These are phyloP conservation scores for Ustilago curta DNA, from an alignment of 1,284 basidiomycete species.

Conservation along the genomic window DNA sequence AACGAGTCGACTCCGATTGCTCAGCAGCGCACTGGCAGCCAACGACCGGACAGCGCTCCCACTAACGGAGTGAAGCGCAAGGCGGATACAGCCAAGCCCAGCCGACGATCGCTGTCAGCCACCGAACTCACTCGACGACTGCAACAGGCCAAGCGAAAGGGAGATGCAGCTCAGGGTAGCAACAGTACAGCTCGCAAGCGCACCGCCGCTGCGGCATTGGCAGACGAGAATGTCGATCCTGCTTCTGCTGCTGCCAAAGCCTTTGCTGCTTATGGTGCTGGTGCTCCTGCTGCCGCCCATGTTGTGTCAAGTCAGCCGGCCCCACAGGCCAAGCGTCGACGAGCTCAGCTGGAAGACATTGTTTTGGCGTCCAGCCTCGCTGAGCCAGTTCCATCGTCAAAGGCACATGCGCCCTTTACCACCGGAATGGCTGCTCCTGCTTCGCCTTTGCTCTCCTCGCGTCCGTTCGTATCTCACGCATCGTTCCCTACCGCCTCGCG, in stretches of 20 bases:
- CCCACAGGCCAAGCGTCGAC: slow-evolving; percentile 24
- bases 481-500: slow-evolving; percentile 33
- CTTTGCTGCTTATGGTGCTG: slow-evolving; percentile 2
- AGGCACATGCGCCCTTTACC: background rate
- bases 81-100: background rate
- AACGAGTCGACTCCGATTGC: slow-evolving; percentile 30
- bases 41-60: slow-evolving; percentile 8
- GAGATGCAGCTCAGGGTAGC: slow-evolving; percentile 17
- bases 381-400: slow-evolving; percentile 9
- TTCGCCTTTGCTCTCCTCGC: slow-evolving; percentile 37
- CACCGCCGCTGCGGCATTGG: slow-evolving; percentile 12
- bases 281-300: background rate
- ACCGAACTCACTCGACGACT: slow-evolving; percentile 45
- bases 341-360: slow-evolving; percentile 27
- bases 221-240: slow-evolving; percentile 33
- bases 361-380: slow-evolving; percentile 11
- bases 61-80: slow-evolving; percentile 19
- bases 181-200: slow-evolving; percentile 25
- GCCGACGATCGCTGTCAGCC: slow-evolving; percentile 35
- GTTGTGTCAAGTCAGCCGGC: background rate
- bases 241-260: slow-evolving; percentile 4
- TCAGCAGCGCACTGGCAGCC: background rate
- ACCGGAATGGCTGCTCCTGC: slow-evolving; percentile 1
- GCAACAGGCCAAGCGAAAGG: slow-evolving; percentile 42
- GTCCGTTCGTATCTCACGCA: slow-evolving; percentile 28